phyloP scores from a whole-genome alignment of 2,329 filamentous ascomycete genomes.

The Penicillium sp. region DNA sequence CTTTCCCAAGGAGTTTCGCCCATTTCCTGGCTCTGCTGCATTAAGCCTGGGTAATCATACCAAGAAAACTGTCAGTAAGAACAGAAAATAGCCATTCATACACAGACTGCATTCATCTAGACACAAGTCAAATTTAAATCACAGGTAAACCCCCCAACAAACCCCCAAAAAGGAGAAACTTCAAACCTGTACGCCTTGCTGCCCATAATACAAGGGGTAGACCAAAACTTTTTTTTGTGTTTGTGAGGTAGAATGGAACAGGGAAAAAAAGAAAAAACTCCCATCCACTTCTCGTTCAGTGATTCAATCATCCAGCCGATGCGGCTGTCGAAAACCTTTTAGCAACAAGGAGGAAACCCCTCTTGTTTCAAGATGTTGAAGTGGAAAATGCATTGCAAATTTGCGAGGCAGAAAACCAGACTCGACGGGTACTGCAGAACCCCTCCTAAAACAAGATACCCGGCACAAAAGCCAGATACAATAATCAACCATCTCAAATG shows the following conservation, averaged over 20 bases:
- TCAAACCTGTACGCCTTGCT: conserved; percentile 44
- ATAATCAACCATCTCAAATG: conserved; percentile 34
- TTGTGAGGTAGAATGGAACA: conserved; percentile 11
- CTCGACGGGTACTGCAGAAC: not conserved
- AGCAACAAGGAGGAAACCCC: not conserved
- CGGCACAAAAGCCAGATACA: not conserved
- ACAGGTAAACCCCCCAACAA: conserved; percentile 18
- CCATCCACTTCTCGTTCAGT: conserved; percentile 16
- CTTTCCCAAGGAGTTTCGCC: no score
- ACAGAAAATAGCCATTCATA: conserved; percentile 5
- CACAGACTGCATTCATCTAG: conserved; percentile 22
- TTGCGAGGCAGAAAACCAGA: not conserved
- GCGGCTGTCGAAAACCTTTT: not conserved
- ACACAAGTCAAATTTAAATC: conserved; percentile 22
- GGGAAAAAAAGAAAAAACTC: conserved; percentile 18
- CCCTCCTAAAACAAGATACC: not conserved
- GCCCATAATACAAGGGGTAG: conserved; percentile 36
- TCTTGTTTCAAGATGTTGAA: not conserved
- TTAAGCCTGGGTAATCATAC: no score
- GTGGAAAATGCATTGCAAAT: not conserved
- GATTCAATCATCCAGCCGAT: not conserved
- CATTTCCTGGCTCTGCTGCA: no score
- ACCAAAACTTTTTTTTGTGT: conserved; percentile 30
- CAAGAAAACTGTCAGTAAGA: not conserved
- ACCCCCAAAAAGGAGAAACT: conserved; percentile 28